Conservation (phyloP, 1,284 basidiomycete genomes). For the Golubevia sp. region DNA sequence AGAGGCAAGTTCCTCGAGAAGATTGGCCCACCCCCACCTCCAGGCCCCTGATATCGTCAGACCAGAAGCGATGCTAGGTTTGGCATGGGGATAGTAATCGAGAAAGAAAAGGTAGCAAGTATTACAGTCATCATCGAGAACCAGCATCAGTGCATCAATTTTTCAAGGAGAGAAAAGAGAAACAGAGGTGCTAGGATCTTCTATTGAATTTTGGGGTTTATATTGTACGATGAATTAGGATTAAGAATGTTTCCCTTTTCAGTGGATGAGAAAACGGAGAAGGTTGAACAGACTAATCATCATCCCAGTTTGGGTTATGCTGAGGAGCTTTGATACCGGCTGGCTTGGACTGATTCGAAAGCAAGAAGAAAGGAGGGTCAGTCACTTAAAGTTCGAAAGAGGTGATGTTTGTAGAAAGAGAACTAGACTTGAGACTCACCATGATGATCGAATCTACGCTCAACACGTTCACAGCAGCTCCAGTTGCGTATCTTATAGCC, state of each 20-base stretch:
- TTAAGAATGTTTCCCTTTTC: background rate
- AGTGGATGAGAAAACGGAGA: constrained; percentile 2
- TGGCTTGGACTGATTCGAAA: constrained; percentile 33
- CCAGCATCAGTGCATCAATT: too few relatives aligned
- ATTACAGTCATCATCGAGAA: too few relatives aligned
- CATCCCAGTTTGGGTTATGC: constrained; percentile 59
- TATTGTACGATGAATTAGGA: background rate
- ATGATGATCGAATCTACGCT: constrained; percentile 98
- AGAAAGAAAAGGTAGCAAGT: too few relatives aligned
- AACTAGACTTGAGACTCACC: constrained; percentile 31
- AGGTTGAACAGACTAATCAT: constrained; percentile 30
- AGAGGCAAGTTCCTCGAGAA: too few relatives aligned
- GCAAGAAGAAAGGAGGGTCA: background rate
- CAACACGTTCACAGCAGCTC: constrained; percentile 90
- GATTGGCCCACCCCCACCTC: too few relatives aligned
- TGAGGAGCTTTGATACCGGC: constrained; percentile 60
- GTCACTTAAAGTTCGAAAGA: background rate
- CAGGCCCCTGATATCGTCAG: too few relatives aligned
- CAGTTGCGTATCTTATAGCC: constrained; percentile 85
- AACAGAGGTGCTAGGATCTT: too few relatives aligned
- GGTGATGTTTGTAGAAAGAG: background rate
- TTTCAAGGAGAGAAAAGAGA: too few relatives aligned
- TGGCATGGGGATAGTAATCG: too few relatives aligned
- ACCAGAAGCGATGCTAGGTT: too few relatives aligned
- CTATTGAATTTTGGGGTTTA: too few relatives aligned